These are phyloP conservation scores for Cornus kousa DNA, from an alignment of 148 eudicot species.

Conservation along the genomic window DNA sequence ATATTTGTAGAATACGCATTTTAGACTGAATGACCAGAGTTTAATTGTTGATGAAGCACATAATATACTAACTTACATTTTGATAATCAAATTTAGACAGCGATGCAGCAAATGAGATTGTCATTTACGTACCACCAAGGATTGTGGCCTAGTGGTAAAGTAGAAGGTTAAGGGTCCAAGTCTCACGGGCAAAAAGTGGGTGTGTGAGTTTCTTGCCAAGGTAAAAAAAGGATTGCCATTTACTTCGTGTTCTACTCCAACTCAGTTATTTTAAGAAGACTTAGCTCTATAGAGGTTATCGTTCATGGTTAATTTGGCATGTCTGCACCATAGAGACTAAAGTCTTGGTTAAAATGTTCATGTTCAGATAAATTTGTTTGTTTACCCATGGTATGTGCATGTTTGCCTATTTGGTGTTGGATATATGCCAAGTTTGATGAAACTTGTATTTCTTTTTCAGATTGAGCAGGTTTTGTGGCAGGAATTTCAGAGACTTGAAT, in stretches of 20 bases:
- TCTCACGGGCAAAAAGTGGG: too few species aligned
- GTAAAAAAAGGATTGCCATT: neutral
- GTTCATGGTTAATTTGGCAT: too few species aligned
- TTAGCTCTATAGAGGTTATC: too few species aligned
- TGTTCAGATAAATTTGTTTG: neutral
- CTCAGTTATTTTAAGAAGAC: neutral
- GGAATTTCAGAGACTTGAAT: slow-evolving; percentile 5
- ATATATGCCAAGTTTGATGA: neutral
- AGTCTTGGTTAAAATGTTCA: neutral
- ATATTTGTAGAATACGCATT: neutral
- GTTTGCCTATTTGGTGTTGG: neutral
- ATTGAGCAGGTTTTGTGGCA: neutral
- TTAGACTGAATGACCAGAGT: neutral
- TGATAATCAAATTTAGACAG: too few species aligned
- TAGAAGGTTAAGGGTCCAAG: too few species aligned
- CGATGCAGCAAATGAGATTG: too few species aligned
- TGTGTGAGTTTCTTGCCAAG: too few species aligned
- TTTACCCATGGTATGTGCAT: too few species aligned
- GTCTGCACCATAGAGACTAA: neutral
- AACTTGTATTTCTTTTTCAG: slow-evolving; percentile 6
- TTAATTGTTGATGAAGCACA: neutral
- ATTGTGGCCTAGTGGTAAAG: too few species aligned
- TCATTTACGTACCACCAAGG: too few species aligned
- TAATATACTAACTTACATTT: neutral
- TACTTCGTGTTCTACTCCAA: neutral